Conservation (phyloP, 371 early-diverging fungal species). For the Funneliformis caledonium region DNA sequence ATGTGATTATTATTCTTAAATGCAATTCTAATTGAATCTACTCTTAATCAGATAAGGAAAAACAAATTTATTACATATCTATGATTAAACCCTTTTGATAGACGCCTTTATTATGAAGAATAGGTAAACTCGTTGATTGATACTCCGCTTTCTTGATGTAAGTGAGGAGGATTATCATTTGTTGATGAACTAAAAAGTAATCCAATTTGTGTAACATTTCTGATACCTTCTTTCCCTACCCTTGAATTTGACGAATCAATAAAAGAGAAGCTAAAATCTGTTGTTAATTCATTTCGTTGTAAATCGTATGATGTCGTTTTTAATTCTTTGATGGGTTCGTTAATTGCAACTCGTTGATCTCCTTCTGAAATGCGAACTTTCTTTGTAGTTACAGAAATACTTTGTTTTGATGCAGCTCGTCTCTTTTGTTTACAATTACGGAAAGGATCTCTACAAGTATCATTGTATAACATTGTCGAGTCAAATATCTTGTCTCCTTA, state of each 20-base stretch:
- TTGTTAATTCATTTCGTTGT: background rate
- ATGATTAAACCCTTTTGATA: too few relatives aligned
- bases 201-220: too few relatives aligned
- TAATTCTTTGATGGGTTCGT: background rate
- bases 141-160: too few relatives aligned
- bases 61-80: too few relatives aligned
- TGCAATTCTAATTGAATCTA: too few relatives aligned
- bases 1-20: too few relatives aligned
- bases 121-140: too few relatives aligned
- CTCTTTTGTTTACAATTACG: conserved; percentile 15
- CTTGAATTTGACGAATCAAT: background rate
- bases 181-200: too few relatives aligned
- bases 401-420: background rate
- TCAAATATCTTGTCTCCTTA: conserved; percentile 22
- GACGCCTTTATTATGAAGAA: too few relatives aligned
- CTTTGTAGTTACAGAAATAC: background rate
- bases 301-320: background rate
- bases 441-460: conserved; percentile 19
- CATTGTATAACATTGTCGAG: background rate
- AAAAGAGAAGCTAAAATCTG: background rate
- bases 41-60: too few relatives aligned
- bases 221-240: background rate
- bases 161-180: too few relatives aligned
- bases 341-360: background rate
- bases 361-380: background rate